Evolutionary conservation across 1,139 yeast genomes (phyloP), one percentile per base, ranked within the genome.

Genomic region (Tardiomyces blankii): DNA sequence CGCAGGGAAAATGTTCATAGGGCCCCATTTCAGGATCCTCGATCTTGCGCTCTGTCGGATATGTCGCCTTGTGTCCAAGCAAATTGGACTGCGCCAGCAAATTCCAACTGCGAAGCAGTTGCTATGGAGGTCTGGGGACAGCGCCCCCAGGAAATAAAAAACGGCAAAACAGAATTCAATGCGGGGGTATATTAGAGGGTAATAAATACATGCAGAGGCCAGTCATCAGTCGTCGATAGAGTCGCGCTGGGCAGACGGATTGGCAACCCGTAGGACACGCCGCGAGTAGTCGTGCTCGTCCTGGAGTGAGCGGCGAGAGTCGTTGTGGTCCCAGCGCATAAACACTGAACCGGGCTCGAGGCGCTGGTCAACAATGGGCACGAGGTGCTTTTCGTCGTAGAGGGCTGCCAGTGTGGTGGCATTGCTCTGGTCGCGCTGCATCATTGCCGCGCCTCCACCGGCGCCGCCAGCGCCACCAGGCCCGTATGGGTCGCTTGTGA

Each of bases 261-360:
- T 84, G n/a, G 82, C 75, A 32, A 84, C 80, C 46, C 82, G 72
- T 48, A 85, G 67, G 13, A 80, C 82, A 51, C 79, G 73, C 48
- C 94, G 69, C 7, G 86, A 77, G 61, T 84, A 84, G 60, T 84
- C 93, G 48, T 72, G 68, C 51, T 83, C 82, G 60, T 85, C 94
- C 38, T 79, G 82, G 47, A 85, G 65, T n/a, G 85, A 75, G 51
- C 77, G 70, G 47, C 73, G 68, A 18, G 87, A 78, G 48, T 72
- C 74, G 56, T 75, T 77, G 48, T 71, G 72, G 25, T 67, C 78
- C 66, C 67, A 66, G 33, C 63, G 56, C 65, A 73, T 64, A 59
- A 79, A 78, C 72, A 82, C 72, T 42, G 78, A 77, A 35, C 71
- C 69, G 2, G 89, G 87, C 53, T 83, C 89, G 48, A 82, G 63